Base-by-base conservation (phyloP, 148 eudicot species). In the Suaeda aralocaspica region DNA sequence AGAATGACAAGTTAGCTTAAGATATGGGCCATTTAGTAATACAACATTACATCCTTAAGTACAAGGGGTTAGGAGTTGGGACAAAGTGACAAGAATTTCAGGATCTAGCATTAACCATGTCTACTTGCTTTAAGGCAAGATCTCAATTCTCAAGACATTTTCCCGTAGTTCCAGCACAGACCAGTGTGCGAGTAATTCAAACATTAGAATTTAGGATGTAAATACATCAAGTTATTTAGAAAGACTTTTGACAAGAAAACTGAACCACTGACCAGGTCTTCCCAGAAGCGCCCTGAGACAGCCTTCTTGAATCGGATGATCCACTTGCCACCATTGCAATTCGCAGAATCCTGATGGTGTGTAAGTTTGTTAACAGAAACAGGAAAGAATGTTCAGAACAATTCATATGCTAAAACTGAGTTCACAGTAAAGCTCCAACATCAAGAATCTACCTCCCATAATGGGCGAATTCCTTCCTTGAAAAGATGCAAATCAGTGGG, bases 271-370 rank as follows among this genome's bases (percentile, higher is more conserved):
- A 94, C 98, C 91, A 94, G 78, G 77, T 94, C 98, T 82, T 94
- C 98, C 98, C 98, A 94, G 64, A 87, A 94, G 64, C 98, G 91
- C 67, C 98, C 91, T 59, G 98, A 89, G 33, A 94, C 92, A 60
- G 86, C 86, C 78, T 91, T 91, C 62, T 94, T 91, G 72, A 94
- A 91, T 70, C 98, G 86, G 72, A 94, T 87, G 61, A 94, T 91
- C 98, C 98, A 94, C 83, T 94, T 94, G 36, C 98, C 98, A 69
- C 98, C 98, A 78, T 83, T 89, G 85, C 96, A 89, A 66, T 94
- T 94, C 46, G 96, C 97, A 76, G 92, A 85, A 84, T 94, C 98
- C 98, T 94, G 80, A 68, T 48, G 49, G 16, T 36, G 34, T 46
- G 76, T 25, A 63, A 46, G 52, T 12, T 61, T 67, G 65, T 56